phyloP scores from a whole-genome alignment of 305 asterid genomes.

The Withania somnifera region DNA sequence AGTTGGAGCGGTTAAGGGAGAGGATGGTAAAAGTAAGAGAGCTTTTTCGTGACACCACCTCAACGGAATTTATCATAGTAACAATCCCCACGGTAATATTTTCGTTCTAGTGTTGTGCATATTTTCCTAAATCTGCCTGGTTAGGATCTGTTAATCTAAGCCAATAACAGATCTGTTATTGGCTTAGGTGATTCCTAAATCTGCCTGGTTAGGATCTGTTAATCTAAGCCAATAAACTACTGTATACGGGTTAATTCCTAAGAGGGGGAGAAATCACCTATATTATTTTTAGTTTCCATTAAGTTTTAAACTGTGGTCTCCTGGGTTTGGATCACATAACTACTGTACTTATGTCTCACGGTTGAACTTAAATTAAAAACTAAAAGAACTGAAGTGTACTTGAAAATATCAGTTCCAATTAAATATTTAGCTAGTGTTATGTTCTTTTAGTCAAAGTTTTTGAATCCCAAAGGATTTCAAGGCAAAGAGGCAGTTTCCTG shows the following conservation, averaged over 20 bases:
- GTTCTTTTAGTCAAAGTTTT: not conserved
- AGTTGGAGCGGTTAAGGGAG: constrained; percentile 79
- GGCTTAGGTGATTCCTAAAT: too few species aligned
- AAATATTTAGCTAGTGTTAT: not conserved
- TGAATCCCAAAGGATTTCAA: not conserved
- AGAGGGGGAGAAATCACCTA: not conserved
- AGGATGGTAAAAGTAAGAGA: constrained; percentile 97
- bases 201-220: not conserved
- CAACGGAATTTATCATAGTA: constrained; percentile 87
- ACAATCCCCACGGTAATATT: constrained; percentile 89
- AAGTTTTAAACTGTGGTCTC: not conserved
- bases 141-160: not conserved
- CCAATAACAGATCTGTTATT: too few species aligned
- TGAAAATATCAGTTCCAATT: not conserved
- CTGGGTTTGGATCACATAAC: not conserved
- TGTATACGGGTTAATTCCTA: not conserved
- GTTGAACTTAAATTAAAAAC: not conserved
- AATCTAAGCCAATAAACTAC: not conserved
- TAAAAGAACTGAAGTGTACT: not conserved
- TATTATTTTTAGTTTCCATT: not conserved
- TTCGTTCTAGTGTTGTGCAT: not conserved
- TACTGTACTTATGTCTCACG: not conserved
- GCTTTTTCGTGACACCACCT: constrained; percentile 78
- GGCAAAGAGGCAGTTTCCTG: not conserved
- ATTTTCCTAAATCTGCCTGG: not conserved